phyloP scores from a whole-genome alignment of 371 early-diverging fungal species.

The Rhizopus stolonifer region DNA sequence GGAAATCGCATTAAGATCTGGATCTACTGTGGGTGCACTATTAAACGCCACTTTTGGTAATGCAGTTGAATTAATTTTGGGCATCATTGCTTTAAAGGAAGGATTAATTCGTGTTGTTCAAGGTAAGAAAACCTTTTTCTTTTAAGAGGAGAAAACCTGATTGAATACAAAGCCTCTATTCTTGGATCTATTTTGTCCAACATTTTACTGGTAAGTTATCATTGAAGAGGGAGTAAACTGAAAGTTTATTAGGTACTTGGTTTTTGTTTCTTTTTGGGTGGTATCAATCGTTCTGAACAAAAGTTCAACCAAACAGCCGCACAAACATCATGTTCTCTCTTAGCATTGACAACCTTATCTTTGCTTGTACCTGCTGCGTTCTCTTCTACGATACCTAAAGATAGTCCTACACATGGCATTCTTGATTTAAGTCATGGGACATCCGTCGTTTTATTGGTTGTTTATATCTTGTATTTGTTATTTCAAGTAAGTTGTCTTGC shows the following conservation, averaged over 20 bases:
- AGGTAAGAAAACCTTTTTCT: slow-evolving; percentile 18
- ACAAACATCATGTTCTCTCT: slow-evolving; percentile 75
- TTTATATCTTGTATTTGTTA: slow-evolving; percentile 68
- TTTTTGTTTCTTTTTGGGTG: slow-evolving; percentile 34
- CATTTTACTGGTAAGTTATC: slow-evolving; percentile 43
- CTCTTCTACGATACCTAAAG: slow-evolving; percentile 25
- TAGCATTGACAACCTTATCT: slow-evolving; percentile 75
- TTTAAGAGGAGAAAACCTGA: not conserved
- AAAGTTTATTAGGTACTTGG: slow-evolving; percentile 42
- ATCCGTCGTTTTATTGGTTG: slow-evolving; percentile 67
- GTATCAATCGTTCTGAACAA: slow-evolving; percentile 31
- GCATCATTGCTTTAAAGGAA: slow-evolving; percentile 72
- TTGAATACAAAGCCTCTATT: slow-evolving; percentile 28
- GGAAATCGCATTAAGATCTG: slow-evolving; percentile 45
- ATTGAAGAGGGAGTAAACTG: too few species aligned
- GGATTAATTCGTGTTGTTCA: slow-evolving; percentile 79
- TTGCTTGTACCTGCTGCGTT: slow-evolving; percentile 87
- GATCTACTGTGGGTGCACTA: slow-evolving; percentile 31
- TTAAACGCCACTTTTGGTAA: slow-evolving; percentile 34
- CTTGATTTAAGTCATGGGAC: slow-evolving; percentile 69
- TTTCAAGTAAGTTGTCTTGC: slow-evolving; percentile 53
- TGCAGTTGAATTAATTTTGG: slow-evolving; percentile 79
- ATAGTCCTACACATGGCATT: slow-evolving; percentile 38
- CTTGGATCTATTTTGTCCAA: slow-evolving; percentile 50
- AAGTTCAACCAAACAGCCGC: slow-evolving; percentile 54